phyloP scores from a whole-genome alignment of 2,329 filamentous ascomycete genomes.

The Colletotrichum orchidophilum region DNA sequence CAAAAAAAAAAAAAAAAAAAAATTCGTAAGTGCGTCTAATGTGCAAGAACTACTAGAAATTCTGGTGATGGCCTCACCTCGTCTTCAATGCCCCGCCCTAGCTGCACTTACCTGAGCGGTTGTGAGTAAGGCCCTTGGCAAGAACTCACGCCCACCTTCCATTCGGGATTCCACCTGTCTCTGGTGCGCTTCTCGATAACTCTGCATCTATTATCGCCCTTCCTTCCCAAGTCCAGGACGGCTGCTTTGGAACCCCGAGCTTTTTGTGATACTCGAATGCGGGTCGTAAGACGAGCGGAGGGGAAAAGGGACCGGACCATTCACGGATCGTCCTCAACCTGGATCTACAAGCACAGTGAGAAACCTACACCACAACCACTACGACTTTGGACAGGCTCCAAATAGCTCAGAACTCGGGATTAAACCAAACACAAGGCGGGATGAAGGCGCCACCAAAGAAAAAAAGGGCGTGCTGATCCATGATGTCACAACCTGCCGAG shows the following conservation, averaged over 20 bases:
- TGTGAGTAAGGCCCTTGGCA: too few species aligned
- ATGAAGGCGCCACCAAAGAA: background rate
- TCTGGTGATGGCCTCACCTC: background rate
- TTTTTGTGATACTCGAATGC: background rate
- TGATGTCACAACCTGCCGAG: slow-evolving; percentile 17
- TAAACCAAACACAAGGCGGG: background rate
- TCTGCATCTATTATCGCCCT: too few species aligned
- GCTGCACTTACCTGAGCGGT: too few species aligned
- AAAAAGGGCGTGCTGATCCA: slow-evolving; percentile 16
- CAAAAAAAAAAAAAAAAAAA: too few species aligned
- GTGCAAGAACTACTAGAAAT: background rate
- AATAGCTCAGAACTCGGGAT: background rate
- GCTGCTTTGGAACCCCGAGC: background rate
- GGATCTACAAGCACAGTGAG: slow-evolving; percentile 5
- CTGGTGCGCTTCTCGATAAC: background rate
- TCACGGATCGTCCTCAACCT: slow-evolving; percentile 1
- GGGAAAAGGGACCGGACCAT: background rate
- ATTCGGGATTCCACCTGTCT: background rate
- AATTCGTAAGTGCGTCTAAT: background rate
- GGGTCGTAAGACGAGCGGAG: background rate
- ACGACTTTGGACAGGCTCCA: background rate
- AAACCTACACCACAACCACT: background rate
- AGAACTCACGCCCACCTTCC: background rate
- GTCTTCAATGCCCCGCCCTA: background rate
- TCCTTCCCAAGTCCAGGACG: background rate